Percentiles rank a stretch among this genome's conserved stretches.
Conservation (phyloP, 495 filamentous ascomycete genomes). For the Stereocaulon alpinum region DNA sequence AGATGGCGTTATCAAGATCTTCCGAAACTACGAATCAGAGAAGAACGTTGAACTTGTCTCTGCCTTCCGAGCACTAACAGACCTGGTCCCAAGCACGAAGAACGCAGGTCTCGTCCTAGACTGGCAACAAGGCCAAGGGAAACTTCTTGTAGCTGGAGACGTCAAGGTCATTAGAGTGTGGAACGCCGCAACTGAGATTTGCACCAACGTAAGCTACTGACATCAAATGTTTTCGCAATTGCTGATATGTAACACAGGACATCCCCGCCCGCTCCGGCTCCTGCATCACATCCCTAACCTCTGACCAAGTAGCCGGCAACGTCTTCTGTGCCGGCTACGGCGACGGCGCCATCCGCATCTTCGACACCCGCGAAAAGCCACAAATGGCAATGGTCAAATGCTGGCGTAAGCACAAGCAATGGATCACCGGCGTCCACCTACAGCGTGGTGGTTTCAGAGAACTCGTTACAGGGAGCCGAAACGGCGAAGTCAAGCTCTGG, state of each 20-base stretch:
- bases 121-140: conserved; percentile 96
- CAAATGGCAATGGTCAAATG: conserved; percentile 83
- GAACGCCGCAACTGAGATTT: conserved; percentile 90
- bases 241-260: conserved; percentile 39
- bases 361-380: conserved; percentile 75
- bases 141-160: conserved; percentile 87
- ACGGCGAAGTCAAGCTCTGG: conserved; percentile 92
- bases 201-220: conserved; percentile 49
- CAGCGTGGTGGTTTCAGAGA: conserved; percentile 90
- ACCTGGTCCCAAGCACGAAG: conserved; percentile 81
- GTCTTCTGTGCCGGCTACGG: conserved; percentile 95
- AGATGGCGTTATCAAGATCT: conserved; percentile 90
- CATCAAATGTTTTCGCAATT: not conserved
- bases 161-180: conserved; percentile 92
- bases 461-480: conserved; percentile 72
- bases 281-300: conserved; percentile 89
- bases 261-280: conserved; percentile 93
- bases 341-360: conserved; percentile 90
- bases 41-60: conserved; percentile 75
- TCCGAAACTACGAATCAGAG: conserved; percentile 68
- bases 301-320: conserved; percentile 93
- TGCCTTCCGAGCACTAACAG: conserved; percentile 80
- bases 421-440: conserved; percentile 94
- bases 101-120: conserved; percentile 94
- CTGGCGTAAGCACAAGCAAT: conserved; percentile 90